A percentile compares a stretch with the other conserved stretches of the same genome.
Conservation (phyloP, 208 protist genomes). For the Willaertia magna region DNA sequence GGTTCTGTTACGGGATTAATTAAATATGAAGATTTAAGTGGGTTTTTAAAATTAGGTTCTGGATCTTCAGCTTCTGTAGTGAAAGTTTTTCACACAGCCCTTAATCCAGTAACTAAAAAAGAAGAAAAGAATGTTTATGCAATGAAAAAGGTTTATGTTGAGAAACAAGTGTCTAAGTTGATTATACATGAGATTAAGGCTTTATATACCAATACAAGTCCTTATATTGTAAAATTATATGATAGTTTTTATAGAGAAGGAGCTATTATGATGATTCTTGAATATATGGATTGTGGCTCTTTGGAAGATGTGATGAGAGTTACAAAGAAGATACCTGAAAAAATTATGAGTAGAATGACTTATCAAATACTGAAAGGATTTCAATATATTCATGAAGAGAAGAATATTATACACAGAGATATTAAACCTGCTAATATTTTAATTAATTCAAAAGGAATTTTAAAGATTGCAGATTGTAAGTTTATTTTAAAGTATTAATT, state of each 20-base stretch:
- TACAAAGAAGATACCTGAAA: neutral
- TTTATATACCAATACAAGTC: neutral
- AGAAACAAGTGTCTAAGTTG: neutral
- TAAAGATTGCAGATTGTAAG: conserved; percentile 7
- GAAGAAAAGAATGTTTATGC: neutral
- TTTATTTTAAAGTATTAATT: neutral
- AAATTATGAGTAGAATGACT: neutral
- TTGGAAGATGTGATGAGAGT: conserved; percentile 1
- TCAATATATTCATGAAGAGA: neutral
- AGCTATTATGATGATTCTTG: neutral
- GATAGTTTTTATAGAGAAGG: conserved; percentile 4
- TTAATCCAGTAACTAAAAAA: neutral
- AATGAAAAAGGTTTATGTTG: neutral
- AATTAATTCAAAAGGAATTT: neutral
- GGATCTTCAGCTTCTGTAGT: neutral
- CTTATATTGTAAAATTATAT: conserved; percentile 7
- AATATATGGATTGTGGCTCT: conserved; percentile 15
- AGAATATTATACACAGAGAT: neutral
- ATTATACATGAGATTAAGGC: neutral
- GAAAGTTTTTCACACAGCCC: neutral
- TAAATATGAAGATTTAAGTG: neutral
- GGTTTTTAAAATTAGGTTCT: neutral
- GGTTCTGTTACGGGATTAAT: neutral
- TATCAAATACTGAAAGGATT: neutral
- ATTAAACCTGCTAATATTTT: conserved; percentile 11